A percentile compares a stretch with the other conserved stretches of the same genome.
Evolutionary conservation across 495 filamentous ascomycete species (phyloP).

Genomic region (Chaetomium tenue): DNA sequence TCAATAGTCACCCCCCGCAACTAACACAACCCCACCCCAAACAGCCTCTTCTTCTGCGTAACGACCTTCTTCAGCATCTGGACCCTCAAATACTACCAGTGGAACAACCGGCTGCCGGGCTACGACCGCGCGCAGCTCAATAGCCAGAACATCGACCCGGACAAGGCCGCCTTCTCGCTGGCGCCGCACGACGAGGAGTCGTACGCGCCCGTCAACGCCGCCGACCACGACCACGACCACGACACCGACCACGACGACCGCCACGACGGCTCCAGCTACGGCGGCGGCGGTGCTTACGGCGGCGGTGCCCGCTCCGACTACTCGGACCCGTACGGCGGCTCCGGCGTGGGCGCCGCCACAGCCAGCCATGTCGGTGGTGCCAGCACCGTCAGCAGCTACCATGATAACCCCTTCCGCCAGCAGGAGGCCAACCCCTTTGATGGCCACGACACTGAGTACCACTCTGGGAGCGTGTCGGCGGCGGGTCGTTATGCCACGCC

Average conservation of each 20-base stretch:
- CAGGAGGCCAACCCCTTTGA: conserved; percentile 45
- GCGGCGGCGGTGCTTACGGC: conserved; percentile 15
- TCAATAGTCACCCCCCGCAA: background rate
- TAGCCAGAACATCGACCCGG: conserved; percentile 55
- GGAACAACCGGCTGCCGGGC: conserved; percentile 72
- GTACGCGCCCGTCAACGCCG: conserved; percentile 48
- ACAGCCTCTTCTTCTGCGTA: conserved; percentile 69
- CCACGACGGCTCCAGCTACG: conserved; percentile 14
- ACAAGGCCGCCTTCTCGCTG: conserved; percentile 58
- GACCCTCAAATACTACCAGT: conserved; percentile 73
- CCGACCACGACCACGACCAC: conserved; percentile 43
- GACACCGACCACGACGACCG: conserved; percentile 30
- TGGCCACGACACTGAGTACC: conserved; percentile 38
- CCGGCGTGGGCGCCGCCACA: conserved; percentile 3
- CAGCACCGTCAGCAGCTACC: conserved; percentile 21
- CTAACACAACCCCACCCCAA: background rate
- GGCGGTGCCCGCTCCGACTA: conserved; percentile 27
- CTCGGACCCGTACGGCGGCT: conserved; percentile 37
- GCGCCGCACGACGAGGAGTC: conserved; percentile 56
- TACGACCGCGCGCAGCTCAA: conserved; percentile 51
- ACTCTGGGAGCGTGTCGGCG: conserved; percentile 32
- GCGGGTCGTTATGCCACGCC: conserved; percentile 39
- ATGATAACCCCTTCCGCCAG: conserved; percentile 37
- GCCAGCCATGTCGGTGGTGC: conserved; percentile 20
- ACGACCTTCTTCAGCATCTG: conserved; percentile 76